A percentile compares a stretch with the other conserved stretches of the same genome.
Conservation (phyloP, 192 early-diverging fungal genomes). For the Spinellus fusiger region DNA sequence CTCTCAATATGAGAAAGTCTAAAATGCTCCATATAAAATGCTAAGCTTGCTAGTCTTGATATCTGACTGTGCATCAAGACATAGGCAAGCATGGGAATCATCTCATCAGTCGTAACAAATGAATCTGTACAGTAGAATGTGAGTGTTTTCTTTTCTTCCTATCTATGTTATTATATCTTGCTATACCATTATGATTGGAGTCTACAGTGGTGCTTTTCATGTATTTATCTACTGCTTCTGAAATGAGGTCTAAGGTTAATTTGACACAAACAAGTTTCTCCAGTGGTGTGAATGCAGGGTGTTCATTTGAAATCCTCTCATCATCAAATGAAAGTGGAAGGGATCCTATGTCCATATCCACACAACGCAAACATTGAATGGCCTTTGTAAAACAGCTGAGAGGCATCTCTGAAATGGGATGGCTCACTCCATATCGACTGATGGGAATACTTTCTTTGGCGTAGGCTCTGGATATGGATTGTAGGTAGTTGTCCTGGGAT, state of each 20-base stretch:
- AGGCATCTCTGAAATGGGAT: slow-evolving; percentile 32
- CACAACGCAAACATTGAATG: slow-evolving; percentile 31
- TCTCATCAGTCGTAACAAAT: slow-evolving; percentile 48
- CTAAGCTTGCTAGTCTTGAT: slow-evolving; percentile 34
- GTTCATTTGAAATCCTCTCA: background rate
- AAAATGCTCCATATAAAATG: slow-evolving; percentile 47
- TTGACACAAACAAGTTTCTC: slow-evolving; percentile 43
- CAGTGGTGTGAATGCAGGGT: slow-evolving; percentile 35
- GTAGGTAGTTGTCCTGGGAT: slow-evolving; percentile 36
- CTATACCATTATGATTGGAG: background rate
- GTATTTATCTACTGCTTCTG: slow-evolving; percentile 35
- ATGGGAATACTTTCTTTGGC: slow-evolving; percentile 28
- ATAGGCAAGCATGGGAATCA: slow-evolving; percentile 49
- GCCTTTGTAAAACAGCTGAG: slow-evolving; percentile 23
- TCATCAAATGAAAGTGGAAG: background rate
- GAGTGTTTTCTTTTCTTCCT: no score
- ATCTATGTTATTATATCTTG: no score
- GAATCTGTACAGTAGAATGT: slow-evolving; percentile 5
- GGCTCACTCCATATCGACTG: slow-evolving; percentile 32
- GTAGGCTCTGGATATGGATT: slow-evolving; percentile 31
- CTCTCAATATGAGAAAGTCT: slow-evolving; percentile 40
- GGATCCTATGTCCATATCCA: slow-evolving; percentile 10
- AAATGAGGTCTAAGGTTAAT: slow-evolving; percentile 38
- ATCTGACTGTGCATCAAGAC: slow-evolving; percentile 41
- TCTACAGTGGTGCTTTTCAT: slow-evolving; percentile 1